Base-by-base conservation (phyloP, 2,329 filamentous ascomycete species). In the Aspergillus arachidicola region DNA sequence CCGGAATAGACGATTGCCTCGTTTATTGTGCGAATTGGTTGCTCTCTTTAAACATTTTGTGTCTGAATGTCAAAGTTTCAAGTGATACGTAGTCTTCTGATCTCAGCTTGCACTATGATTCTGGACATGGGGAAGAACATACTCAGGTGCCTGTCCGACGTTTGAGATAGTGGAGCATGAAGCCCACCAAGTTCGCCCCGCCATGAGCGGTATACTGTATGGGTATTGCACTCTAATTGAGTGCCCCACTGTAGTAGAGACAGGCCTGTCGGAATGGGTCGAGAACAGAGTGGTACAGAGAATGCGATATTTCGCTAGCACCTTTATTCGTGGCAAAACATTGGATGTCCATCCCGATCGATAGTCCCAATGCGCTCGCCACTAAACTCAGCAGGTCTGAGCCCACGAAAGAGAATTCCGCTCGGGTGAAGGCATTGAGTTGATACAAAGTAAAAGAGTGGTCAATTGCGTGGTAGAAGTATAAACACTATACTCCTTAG, bases 1-100 rank as follows among this genome's bases (percentile, higher is more conserved):
- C 76, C 73, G 2, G 62, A 72, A 36, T 58, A 41, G 38, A 41
- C 1, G 19, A 16, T 14, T 36, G 14, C 14, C 6, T 36, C 14
- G 14, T 36, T 16, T 14, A 16, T 6, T 6, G 34, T 14, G 16
- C 16, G 38, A 9, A n/a, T 41, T n/a, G 16, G 3, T 41, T 41
- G 16, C 12, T 14, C 14, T 38, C 12, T 14, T 36, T 1, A 2
- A 6, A 16, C 6, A 16, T 16, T 5, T 5, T 9, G 2, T n/a
- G 4, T 16, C 38, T 41, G 1, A n/a, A 9, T 1, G 6, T n/a
- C 38, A 41, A n/a, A 19, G 4, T 0, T 19, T 19, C 38, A 7
- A 41, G 7, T 41, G 16, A 9, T 10, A n/a, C n/a, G n/a, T n/a
- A 41, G 38, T 10, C 6, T 36, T 36, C 2, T 16, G 6, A 16